Conservation (phyloP, 306 rosid genomes). For the Notholithocarpus densiflorus region DNA sequence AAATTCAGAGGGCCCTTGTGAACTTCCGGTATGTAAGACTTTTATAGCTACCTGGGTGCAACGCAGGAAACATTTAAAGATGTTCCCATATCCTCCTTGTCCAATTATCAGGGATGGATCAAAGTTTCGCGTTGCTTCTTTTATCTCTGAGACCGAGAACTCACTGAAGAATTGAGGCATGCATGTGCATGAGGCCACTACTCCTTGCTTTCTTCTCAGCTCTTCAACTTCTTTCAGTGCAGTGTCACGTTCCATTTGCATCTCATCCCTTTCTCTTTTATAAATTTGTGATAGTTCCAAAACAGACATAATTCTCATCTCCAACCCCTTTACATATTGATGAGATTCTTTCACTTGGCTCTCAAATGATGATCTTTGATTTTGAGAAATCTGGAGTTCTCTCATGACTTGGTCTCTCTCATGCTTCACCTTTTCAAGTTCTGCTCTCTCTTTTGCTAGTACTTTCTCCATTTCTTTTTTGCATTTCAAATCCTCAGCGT, state of each 20-base stretch:
- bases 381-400: slow-evolving; percentile 46
- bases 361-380: slow-evolving; percentile 49
- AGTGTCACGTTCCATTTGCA: too few species aligned
- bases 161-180: slow-evolving; percentile 38
- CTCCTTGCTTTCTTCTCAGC: not conserved
- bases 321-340: slow-evolving; percentile 38
- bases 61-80: too few species aligned
- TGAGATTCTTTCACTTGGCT: slow-evolving; percentile 53
- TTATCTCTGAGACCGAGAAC: slow-evolving; percentile 39
- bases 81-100: slow-evolving; percentile 53
- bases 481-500: too few species aligned
- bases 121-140: slow-evolving; percentile 40
- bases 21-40: too few species aligned
- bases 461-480: too few species aligned
- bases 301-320: slow-evolving; percentile 44
- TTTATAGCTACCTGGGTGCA: too few species aligned
- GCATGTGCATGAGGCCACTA: not conserved
- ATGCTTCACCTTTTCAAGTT: too few species aligned
- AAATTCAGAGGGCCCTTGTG: slow-evolving; percentile 27
- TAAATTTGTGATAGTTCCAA: slow-evolving; percentile 43
- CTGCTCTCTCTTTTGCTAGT: slow-evolving; percentile 10
- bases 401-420: slow-evolving; percentile 34
- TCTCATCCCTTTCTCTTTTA: slow-evolving; percentile 47
- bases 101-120: slow-evolving; percentile 43
- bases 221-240: not conserved